Conservation (phyloP, 164 flowering plant genomes). For the Saururus chinensis region DNA sequence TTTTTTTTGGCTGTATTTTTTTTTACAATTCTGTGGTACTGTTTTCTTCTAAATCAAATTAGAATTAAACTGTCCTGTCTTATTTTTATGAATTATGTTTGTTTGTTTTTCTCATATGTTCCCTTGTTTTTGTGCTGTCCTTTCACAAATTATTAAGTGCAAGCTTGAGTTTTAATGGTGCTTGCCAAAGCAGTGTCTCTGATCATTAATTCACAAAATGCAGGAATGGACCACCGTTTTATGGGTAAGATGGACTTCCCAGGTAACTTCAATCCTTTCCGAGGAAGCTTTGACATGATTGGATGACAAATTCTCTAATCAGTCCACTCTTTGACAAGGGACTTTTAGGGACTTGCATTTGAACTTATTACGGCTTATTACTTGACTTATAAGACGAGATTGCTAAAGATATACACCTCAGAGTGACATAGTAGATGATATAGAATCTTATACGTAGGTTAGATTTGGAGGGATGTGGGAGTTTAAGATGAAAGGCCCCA, state of each 20-base stretch:
- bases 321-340: conserved; percentile 2
- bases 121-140: no score
- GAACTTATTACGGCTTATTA: conserved; percentile 16
- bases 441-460: conserved; percentile 8
- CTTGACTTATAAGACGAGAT: conserved; percentile 15
- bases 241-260: conserved; percentile 56
- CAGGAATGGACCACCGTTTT: conserved; percentile 54
- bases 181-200: not conserved
- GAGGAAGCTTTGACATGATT: conserved; percentile 52
- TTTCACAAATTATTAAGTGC: no score
- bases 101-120: no score
- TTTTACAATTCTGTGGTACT: no score
- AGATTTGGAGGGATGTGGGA: not conserved
- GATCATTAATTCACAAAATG: conserved; percentile 12
- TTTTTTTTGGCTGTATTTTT: no score
- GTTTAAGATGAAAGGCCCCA: not conserved
- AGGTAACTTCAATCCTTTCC: conserved; percentile 40
- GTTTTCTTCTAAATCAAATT: not conserved
- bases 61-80: no score
- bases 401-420: conserved; percentile 6
- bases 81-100: no score
- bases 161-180: not conserved
- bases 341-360: conserved; percentile 1
- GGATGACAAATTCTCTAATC: conserved; percentile 21
- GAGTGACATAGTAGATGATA: conserved; percentile 6